phyloP scores from a whole-genome alignment of 371 early-diverging fungal species.

The Mucor irregularis region DNA sequence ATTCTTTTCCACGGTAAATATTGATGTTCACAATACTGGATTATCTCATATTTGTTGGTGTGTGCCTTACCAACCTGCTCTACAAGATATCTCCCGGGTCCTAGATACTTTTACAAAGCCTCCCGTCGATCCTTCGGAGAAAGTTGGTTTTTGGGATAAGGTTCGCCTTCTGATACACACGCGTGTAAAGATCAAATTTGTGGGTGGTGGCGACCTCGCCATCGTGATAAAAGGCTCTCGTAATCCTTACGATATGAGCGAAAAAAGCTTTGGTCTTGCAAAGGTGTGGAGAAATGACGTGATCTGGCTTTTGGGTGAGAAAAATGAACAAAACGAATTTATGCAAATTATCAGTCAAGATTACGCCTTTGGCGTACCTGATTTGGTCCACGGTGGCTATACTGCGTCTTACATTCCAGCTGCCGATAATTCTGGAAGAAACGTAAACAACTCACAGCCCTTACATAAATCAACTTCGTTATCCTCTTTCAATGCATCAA shows the following conservation, averaged over 20 bases:
- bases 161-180: constrained; percentile 71
- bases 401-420: constrained; percentile 28
- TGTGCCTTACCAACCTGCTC: constrained; percentile 61
- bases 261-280: constrained; percentile 47
- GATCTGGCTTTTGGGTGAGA: constrained; percentile 37
- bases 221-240: constrained; percentile 48
- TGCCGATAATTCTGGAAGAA: background rate
- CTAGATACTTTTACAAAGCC: constrained; percentile 67
- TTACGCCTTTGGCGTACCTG: constrained; percentile 51
- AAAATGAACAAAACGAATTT: constrained; percentile 44
- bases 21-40: constrained; percentile 43
- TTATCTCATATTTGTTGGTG: constrained; percentile 57
- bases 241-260: constrained; percentile 49
- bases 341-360: constrained; percentile 52
- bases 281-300: constrained; percentile 49
- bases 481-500: constrained; percentile 15
- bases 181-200: constrained; percentile 49
- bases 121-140: constrained; percentile 65
- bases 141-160: constrained; percentile 82
- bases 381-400: constrained; percentile 41
- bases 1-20: constrained; percentile 58
- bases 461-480: constrained; percentile 5
- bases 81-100: constrained; percentile 64
- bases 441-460: background rate
- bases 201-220: constrained; percentile 60